These are phyloP conservation scores for Biscutella auriculata DNA, from an alignment of 441 rosid genomes.

Conservation along the genomic window DNA sequence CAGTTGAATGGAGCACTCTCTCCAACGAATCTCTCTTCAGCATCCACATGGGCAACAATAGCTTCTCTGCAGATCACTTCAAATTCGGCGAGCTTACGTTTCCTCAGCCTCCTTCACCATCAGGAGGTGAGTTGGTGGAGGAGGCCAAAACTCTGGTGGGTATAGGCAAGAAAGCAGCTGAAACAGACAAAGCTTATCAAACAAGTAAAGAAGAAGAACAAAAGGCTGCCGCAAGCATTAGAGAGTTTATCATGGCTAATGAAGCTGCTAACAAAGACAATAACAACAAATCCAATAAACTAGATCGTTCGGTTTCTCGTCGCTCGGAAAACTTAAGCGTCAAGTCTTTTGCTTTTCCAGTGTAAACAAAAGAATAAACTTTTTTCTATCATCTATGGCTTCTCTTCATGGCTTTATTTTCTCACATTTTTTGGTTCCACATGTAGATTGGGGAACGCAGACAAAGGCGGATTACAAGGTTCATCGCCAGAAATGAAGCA, in stretches of 20 bases:
- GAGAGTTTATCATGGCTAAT: slow-evolving; percentile 42
- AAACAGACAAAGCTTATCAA: slow-evolving; percentile 17
- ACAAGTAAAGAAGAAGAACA: slow-evolving; percentile 32
- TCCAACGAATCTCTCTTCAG: slow-evolving; percentile 58
- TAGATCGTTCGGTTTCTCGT: slow-evolving; percentile 22
- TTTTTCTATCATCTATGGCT: background rate
- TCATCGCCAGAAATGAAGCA: background rate
- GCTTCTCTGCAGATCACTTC: slow-evolving; percentile 35
- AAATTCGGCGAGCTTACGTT: slow-evolving; percentile 36
- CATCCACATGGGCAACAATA: slow-evolving; percentile 40
- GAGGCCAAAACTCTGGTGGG: slow-evolving; percentile 19
- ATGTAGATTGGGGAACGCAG: slow-evolving; percentile 38
- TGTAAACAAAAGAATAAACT: slow-evolving; percentile 27
- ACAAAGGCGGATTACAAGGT: slow-evolving; percentile 19
- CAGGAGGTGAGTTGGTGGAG: background rate
- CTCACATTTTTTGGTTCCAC: background rate
- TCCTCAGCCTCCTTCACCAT: slow-evolving; percentile 20
- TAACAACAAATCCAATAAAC: slow-evolving; percentile 6
- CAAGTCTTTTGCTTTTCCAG: slow-evolving; percentile 66
- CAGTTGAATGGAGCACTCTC: slow-evolving; percentile 43
- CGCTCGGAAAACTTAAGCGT: slow-evolving; percentile 36
- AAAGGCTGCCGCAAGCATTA: slow-evolving; percentile 44
- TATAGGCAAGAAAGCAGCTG: slow-evolving; percentile 15
- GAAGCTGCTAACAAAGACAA: slow-evolving; percentile 16
- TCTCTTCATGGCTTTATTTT: background rate